These are phyloP conservation scores for Singerocomus inundabilis DNA, from an alignment of 1,284 basidiomycete genomes.

Conservation along the genomic window DNA sequence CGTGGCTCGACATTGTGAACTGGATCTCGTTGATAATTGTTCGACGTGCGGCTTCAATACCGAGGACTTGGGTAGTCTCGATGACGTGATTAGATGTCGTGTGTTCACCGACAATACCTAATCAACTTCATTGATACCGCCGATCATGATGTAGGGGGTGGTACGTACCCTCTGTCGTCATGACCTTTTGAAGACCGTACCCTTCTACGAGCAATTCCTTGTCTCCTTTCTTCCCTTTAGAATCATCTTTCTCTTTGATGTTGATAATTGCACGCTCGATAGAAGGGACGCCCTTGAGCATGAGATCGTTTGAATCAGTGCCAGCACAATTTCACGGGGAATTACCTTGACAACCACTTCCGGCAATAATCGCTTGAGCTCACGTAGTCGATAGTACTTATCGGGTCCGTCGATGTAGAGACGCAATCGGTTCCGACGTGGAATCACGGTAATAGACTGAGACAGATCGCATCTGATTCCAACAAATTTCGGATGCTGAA, in stretches of 20 bases:
- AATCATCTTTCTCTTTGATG: slow-evolving; percentile 81
- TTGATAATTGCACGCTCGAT: slow-evolving; percentile 92
- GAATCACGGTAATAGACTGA: slow-evolving; percentile 72
- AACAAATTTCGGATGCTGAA: not conserved
- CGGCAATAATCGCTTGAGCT: slow-evolving; percentile 78
- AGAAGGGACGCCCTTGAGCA: slow-evolving; percentile 69
- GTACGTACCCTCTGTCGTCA: slow-evolving; percentile 90
- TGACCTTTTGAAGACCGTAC: slow-evolving; percentile 96
- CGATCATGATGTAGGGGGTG: not conserved
- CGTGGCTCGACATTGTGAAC: slow-evolving; percentile 96
- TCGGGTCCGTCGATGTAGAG: slow-evolving; percentile 85
- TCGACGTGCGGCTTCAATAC: slow-evolving; percentile 93
- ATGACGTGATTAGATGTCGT: slow-evolving; percentile 98
- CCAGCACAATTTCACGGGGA: slow-evolving; percentile 4
- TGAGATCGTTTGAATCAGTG: not conserved
- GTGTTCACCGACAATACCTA: slow-evolving; percentile 88
- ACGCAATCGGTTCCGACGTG: slow-evolving; percentile 77
- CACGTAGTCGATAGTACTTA: slow-evolving; percentile 87
- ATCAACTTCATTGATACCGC: not conserved
- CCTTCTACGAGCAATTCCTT: slow-evolving; percentile 93
- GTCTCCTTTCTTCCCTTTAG: slow-evolving; percentile 74
- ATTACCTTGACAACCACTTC: slow-evolving; percentile 86
- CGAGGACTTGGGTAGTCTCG: slow-evolving; percentile 91
- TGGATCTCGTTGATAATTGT: slow-evolving; percentile 98
- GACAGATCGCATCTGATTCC: not conserved